Base-by-base conservation (phyloP, 2,329 filamentous ascomycete species). In the Parastagonospora avenae region DNA sequence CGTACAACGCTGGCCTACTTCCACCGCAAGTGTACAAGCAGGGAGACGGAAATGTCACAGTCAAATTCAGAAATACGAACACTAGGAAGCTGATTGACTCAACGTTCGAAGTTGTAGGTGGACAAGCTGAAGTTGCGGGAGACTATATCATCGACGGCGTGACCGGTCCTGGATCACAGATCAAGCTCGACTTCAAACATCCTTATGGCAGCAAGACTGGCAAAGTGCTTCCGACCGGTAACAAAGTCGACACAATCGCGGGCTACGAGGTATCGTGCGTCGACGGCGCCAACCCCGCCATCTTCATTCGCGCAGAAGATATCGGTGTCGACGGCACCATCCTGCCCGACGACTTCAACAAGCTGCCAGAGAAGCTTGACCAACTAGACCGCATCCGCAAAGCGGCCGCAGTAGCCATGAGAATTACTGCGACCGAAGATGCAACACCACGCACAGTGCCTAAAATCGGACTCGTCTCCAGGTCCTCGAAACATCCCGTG, bases 51-150 rank as follows among this genome's bases (percentile, higher is more conserved):
- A 67, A 71, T 50, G 74, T 77, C 1, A 81, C 75, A 0, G 80
- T 91, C 10, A 76, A 81, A 47, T 84, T 91, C 32, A 79, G 81
- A 62, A 91, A 92, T 67, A 90, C 87, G 1, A 91, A 91, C 60
- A 91, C 88, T 0, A 74, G 74, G 14, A 90, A 90, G 64, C 68
- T 86, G 24, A 83, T 90, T 49, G 72, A 81, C 36, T 79, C 83
- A 1, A 80, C 75, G 0, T 89, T 89, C 57, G 72, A 76, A 0
- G 76, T 86, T 2, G 65, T 73, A 0, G 78, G 77, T 1, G 77
- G 73, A 0, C 77, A 82, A 50, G 76, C 81, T 2, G 77, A 77
- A 2, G 73, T 77, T 11, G 57, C 53, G 10, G 86, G 85, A 0
- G 76, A 82, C 9, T 87, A 86, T 62, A 70, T 74, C 1, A 87